Evolutionary conservation across 257 asterid species (phyloP).

Genomic region (Thymus mandschuricus): DNA sequence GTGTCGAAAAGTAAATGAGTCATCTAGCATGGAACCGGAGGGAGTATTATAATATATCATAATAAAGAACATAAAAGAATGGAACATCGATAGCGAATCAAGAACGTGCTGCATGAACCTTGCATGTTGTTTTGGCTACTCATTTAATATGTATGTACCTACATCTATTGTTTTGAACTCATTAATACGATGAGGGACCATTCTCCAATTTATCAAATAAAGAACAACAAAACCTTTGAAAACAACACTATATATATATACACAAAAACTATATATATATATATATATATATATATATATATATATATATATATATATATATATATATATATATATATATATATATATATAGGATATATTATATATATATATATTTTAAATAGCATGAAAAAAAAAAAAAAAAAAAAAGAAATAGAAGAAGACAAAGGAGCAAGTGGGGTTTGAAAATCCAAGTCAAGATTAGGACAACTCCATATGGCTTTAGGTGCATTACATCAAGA

Average conservation of each 20-base stretch:
- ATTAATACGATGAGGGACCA: constrained; percentile 22
- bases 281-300: too few species aligned
- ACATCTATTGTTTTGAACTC: constrained; percentile 2
- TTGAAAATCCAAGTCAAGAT: constrained; percentile 17
- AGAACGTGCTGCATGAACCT: background rate
- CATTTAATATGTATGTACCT: background rate
- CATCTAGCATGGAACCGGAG: too few species aligned
- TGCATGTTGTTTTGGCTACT: constrained; percentile 18
- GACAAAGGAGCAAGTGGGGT: constrained; percentile 26
- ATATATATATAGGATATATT: too few species aligned
- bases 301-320: too few species aligned
- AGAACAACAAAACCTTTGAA: background rate
- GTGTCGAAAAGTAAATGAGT: too few species aligned
- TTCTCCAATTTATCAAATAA: constrained; percentile 22
- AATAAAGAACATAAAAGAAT: background rate
- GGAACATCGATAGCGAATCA: background rate
- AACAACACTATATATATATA: background rate
- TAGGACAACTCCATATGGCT: constrained; percentile 39
- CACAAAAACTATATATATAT: too few species aligned
- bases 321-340: too few species aligned
- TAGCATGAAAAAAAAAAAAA: background rate
- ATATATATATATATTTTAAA: too few species aligned
- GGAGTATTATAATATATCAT: too few species aligned
- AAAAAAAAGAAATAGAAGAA: constrained; percentile 5
- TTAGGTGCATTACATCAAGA: constrained; percentile 39